A percentile compares a stretch with the other conserved stretches of the same genome.
phyloP scores from a whole-genome alignment of 768 basidiomycete species.

The Lactarius indigo region DNA sequence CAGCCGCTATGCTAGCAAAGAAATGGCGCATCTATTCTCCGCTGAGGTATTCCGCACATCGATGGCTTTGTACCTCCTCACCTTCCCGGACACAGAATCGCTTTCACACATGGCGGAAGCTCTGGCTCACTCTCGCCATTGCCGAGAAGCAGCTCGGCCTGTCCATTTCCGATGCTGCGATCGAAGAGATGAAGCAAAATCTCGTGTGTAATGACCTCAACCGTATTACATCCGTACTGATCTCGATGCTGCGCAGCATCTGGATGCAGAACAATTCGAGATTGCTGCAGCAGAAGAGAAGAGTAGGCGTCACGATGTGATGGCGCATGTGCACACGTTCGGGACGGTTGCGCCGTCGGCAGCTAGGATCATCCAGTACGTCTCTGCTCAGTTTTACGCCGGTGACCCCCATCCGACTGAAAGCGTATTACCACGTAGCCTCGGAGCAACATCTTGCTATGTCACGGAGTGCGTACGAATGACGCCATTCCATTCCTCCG shows the following conservation, averaged over 20 bases:
- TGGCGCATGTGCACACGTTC: constrained; percentile 99
- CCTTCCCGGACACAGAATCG: constrained; percentile 58
- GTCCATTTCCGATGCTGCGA: constrained; percentile 83
- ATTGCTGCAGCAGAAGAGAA: constrained; percentile 94
- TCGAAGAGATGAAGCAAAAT: constrained; percentile 92
- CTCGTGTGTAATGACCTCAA: constrained; percentile 49
- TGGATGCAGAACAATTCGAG: constrained; percentile 88
- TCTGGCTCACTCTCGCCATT: constrained; percentile 95
- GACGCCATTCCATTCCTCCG: not conserved
- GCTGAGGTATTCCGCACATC: constrained; percentile 58
- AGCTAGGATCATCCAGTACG: constrained; percentile 92
- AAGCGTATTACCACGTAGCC: constrained; percentile 40
- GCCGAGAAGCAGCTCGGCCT: constrained; percentile 96
- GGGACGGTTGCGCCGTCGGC: constrained; percentile 90
- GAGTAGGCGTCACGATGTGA: constrained; percentile 96
- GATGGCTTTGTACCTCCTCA: not conserved
- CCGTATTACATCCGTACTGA: not conserved
- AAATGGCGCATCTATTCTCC: constrained; percentile 98
- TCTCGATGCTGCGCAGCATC: constrained; percentile 43
- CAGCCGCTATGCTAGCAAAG: constrained; percentile 98
- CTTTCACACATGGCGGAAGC: constrained; percentile 89
- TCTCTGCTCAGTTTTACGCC: constrained; percentile 16
- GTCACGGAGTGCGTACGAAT: constrained; percentile 80
- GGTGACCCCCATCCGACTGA: not conserved
- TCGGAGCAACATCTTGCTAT: constrained; percentile 98